These are phyloP conservation scores for Cutaneotrichosporon spelunceum DNA, from an alignment of 1,284 basidiomycete species.

Conservation along the genomic window DNA sequence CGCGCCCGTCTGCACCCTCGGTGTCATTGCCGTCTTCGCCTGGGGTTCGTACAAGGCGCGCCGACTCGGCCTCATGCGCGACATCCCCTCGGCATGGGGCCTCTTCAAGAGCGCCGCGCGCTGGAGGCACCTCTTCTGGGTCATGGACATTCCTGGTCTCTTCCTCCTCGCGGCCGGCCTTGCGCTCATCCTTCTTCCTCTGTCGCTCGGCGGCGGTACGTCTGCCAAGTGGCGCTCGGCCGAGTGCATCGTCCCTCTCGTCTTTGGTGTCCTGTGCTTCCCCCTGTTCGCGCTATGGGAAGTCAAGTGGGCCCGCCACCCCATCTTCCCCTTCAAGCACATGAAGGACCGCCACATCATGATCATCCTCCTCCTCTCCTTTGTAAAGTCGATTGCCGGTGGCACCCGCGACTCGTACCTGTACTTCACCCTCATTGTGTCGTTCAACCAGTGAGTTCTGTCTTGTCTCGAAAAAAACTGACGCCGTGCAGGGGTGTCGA, in stretches of 20 bases:
- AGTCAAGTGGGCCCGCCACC: slow-evolving; percentile 41
- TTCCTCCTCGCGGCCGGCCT: slow-evolving; percentile 47
- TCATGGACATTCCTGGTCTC: slow-evolving; percentile 50
- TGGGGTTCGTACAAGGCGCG: slow-evolving; percentile 37
- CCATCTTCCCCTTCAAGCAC: slow-evolving; percentile 48
- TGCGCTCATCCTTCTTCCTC: slow-evolving; percentile 49
- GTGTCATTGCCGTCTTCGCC: slow-evolving; percentile 42
- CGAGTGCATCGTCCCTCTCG: slow-evolving; percentile 50
- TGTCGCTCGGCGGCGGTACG: slow-evolving; percentile 49
- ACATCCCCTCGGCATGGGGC: slow-evolving; percentile 38
- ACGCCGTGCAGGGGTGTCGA: slow-evolving; percentile 23
- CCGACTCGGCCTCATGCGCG: slow-evolving; percentile 34
- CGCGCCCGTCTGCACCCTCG: slow-evolving; percentile 45
- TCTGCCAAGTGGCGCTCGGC: slow-evolving; percentile 41
- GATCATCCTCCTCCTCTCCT: slow-evolving; percentile 41
- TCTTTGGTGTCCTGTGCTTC: slow-evolving; percentile 49
- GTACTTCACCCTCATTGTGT: slow-evolving; percentile 49
- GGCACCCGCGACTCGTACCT: slow-evolving; percentile 48
- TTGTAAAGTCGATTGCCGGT: slow-evolving; percentile 38
- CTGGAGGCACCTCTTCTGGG: slow-evolving; percentile 50
- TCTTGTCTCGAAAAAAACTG: neutral
- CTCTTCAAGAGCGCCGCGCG: slow-evolving; percentile 11
- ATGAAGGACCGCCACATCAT: slow-evolving; percentile 51
- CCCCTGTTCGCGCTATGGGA: slow-evolving; percentile 52
- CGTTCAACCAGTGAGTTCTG: slow-evolving; percentile 42